A percentile compares a stretch with the other conserved stretches of the same genome.
Conservation (phyloP, 331 rosid species). For the Telfairia occidentalis region DNA sequence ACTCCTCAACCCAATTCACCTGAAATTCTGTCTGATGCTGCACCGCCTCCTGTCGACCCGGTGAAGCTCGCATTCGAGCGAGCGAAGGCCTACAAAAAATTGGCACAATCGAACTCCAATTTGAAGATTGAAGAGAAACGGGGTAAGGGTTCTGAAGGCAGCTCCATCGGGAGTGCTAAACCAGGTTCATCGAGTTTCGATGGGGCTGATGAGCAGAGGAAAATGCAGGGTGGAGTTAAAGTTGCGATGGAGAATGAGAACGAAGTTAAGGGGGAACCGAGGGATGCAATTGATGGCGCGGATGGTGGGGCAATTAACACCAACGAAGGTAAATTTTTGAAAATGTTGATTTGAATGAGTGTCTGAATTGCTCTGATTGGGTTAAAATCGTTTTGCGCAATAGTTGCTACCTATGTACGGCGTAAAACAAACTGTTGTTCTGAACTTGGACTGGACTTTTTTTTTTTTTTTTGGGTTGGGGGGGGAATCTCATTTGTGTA, state of each 20-base stretch:
- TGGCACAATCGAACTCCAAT: neutral
- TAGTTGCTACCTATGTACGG: neutral
- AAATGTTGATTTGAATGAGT: neutral
- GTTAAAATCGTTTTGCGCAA: neutral
- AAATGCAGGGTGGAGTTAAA: neutral
- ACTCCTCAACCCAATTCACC: slow-evolving; percentile 4
- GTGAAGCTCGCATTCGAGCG: slow-evolving; percentile 14
- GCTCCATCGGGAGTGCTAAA: neutral
- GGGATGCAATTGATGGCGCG: neutral
- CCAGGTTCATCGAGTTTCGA: neutral
- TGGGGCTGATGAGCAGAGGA: neutral
- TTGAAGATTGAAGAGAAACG: neutral
- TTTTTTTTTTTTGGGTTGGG: no score
- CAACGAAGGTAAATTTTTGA: neutral
- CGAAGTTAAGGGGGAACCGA: neutral
- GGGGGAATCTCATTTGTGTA: neutral
- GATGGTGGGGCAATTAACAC: neutral
- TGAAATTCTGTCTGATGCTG: neutral
- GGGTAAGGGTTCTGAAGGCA: neutral
- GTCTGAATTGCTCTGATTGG: neutral
- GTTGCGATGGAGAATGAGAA: neutral
- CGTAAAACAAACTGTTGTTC: neutral
- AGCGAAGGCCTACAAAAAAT: slow-evolving; percentile 13
- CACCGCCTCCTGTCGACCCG: slow-evolving; percentile 10
- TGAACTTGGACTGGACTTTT: neutral